Conservation (phyloP, 2,329 filamentous ascomycete species). For the Trichoderma sp. region DNA sequence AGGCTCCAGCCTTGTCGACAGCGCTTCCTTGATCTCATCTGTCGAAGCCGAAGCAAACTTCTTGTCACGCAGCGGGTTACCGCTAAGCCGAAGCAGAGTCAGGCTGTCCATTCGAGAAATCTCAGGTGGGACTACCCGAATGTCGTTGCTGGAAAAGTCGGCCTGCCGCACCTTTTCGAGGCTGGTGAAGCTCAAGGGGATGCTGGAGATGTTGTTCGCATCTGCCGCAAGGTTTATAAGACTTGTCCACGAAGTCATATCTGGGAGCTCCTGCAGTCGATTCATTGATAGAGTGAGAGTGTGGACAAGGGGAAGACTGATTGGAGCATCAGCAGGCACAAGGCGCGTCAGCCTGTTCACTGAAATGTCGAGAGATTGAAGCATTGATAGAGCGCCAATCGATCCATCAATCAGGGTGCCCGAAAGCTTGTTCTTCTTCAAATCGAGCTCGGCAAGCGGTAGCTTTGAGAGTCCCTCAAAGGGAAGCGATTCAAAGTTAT, state of each 20-base stretch:
- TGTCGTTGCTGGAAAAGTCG: slow-evolving; percentile 84
- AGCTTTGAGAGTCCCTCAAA: slow-evolving; percentile 68
- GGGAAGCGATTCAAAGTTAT: slow-evolving; percentile 70
- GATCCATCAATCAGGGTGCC: slow-evolving; percentile 69
- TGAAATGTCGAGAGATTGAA: slow-evolving; percentile 78
- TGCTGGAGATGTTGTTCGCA: slow-evolving; percentile 73
- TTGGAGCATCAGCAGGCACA: slow-evolving; percentile 42
- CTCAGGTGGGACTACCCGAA: slow-evolving; percentile 72
- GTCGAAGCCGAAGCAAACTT: slow-evolving; percentile 80
- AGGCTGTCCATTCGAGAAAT: slow-evolving; percentile 80
- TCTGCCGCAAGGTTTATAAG: slow-evolving; percentile 75
- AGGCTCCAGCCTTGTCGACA: slow-evolving; percentile 68
- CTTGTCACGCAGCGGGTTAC: slow-evolving; percentile 88
- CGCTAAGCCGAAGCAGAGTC: slow-evolving; percentile 72
- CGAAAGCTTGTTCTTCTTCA: slow-evolving; percentile 75
- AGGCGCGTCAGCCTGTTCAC: slow-evolving; percentile 69
- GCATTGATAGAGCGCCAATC: slow-evolving; percentile 57
- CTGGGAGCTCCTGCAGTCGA: slow-evolving; percentile 70
- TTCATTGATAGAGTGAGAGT: slow-evolving; percentile 80
- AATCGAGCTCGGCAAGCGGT: slow-evolving; percentile 71
- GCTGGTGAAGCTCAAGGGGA: slow-evolving; percentile 75
- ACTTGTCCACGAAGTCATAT: slow-evolving; percentile 71
- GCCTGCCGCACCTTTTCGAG: slow-evolving; percentile 71
- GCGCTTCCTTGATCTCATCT: slow-evolving; percentile 75
- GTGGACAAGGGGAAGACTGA: slow-evolving; percentile 72